Base-by-base conservation (phyloP, 371 early-diverging fungal species). In the Mucor plumbeus region DNA sequence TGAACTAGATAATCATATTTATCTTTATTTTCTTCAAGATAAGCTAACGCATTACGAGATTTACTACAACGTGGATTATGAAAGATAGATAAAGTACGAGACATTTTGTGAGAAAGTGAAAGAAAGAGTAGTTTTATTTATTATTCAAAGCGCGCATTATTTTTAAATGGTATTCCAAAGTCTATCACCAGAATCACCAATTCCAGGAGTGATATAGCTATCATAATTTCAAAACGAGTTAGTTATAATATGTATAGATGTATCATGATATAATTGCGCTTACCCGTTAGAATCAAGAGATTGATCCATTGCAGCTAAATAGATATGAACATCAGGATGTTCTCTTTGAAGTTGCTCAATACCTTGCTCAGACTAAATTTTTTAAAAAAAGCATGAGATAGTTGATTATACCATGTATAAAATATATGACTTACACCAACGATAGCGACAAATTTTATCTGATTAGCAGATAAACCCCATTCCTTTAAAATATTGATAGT, bases 151-250 rank as follows among this genome's bases (percentile, higher is more conserved):
- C 31, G 35, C 44, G 44, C 34, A 54, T 63, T 39, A 39, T 55
- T 55, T 70, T 59, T 69, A 77, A 19, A 61, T 62, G 9, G 89
- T 88, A 64, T 86, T 85, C 78, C 81, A 86, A 61, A 91, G 75
- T 55, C 94, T 81, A 73, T 94, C 92, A 56, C 94, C 94, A 50
- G 89, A 86, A 78, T 94, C 94, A 35, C 94, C 94, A 64, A 89
- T 78, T 43, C 92, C 92, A 9, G 92, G 92, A 34, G 80, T 71
- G 59, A 93, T 88, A 61, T 91, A 89, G 8, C 85, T 81, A 72
- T 59, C 26, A 26, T 26, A 26, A 26, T 26, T 3, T 3, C 26
- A 26, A 58, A 39, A 36, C 40, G 26, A 9, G 14, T 61, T 1
- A 47, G 50, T 34, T 10, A 62, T 36, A 3, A 26, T 13, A 44